Base-by-base conservation (phyloP, 2,329 filamentous ascomycete species). In the Microdochium paspali region DNA sequence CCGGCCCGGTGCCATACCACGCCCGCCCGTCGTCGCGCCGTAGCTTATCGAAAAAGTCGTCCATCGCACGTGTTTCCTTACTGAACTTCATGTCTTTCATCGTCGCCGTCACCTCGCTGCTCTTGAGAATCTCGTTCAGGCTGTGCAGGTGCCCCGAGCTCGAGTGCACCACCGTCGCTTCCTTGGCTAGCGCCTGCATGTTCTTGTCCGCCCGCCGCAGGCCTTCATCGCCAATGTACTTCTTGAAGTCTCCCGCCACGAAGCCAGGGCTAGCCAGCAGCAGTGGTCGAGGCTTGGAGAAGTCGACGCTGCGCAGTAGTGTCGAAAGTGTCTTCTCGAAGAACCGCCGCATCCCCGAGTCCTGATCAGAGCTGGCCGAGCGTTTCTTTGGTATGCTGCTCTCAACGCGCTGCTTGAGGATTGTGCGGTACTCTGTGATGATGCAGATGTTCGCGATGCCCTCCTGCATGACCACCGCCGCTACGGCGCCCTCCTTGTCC, bases 391-490 rank as follows among this genome's bases (percentile, higher is more conserved):
- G 79, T 46, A 89, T 75, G 24, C 74, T 66, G 53, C 77, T 74
- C 64, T 90, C 84, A 26, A 93, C 71, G 24, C 75, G 69, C 58
- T 86, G 81, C 55, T 87, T 84, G 48, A 90, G 66, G 24, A 91
- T 76, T 3, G 87, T 91, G 56, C 88, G 85, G 63, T 85, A 83
- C 59, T 89, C 82, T 2, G 85, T 90, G 47, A 93, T 85, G 21
- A 90, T 74, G 64, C 87, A 91, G 53, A 93, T 86, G 63, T 90
- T 89, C 49, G 88, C 86, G 15, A 87, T 66, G 15, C 87, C 86
- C 58, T 97, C 91, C 58, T 95, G 87, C 85, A 98, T 91, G 23
- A 97, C 87, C 1, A 97, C 84, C 0, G 93, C 91, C 47, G 90
- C 88, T 18, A 95, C 77, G 51, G 91, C 85, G 1, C 89, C 90